Base-by-base conservation (phyloP, 805 yeast species). In the Monosporozyma servazzii region DNA sequence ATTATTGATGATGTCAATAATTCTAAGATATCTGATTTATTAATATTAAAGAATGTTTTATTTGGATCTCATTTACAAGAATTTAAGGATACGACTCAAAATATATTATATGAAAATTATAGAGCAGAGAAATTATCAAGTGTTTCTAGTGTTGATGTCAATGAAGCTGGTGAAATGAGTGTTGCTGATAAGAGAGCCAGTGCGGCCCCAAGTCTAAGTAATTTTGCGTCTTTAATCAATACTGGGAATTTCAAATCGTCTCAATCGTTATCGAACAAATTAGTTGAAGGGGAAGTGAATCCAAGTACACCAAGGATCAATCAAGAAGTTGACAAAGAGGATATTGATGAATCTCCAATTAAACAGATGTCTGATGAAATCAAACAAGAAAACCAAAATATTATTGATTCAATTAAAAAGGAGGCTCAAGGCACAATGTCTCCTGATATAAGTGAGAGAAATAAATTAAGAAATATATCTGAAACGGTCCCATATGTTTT, bases 401-500 rank as follows among this genome's bases (percentile, higher is more conserved):
- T 66, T 20, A 70, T 71, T 41, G 64, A 67, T 27, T 59, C 64
- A 5, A 68, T 69, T 44, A 71, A 66, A 54, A 68, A 65, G 52
- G 70, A 71, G 18, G 68, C 73, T 43, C 67, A 62, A 31, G 44
- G 25, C 5, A 21, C 44, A 2, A 41, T 41, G 44, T 42, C 64
- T 17, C 47, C 51, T 25, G 54, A 68, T 36, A 51, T 58, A 8
- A 70, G 71, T 42, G 77, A 77, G 48, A 77, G 87, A 56, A 75
- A 75, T 56, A 86, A 84, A 67, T 71, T 86, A 56, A 75, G 95
- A 63, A 86, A 82, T 62, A 81, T 86, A 51, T 82, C 89, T 43
- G 91, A 85, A 62, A 86, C 93, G 1, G 87, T 86, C 23, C 95
- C 95, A n/a, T 86, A 86, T 58, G 84, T 85, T 33, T 71, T 86